Evolutionary conservation across 768 basidiomycete species (phyloP), one percentile per base, ranked within the genome.

Genomic region (Boletellus ananas): DNA sequence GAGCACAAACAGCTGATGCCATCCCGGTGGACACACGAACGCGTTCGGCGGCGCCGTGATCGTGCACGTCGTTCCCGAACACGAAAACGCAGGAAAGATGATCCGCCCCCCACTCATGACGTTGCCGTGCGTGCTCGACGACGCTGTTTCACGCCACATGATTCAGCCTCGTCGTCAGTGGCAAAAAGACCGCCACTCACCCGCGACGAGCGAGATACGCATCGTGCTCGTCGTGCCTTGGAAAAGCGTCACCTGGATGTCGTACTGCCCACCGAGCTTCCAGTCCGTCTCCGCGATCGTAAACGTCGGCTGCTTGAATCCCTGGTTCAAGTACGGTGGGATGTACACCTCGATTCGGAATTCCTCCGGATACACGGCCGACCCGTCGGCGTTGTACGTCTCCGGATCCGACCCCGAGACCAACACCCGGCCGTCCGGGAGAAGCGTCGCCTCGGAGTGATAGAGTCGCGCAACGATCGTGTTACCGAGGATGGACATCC

Each of bases 281-380:
- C 87, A 90, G 60, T 91, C 87, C 11, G 74, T 79, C 49, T 72
- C 63, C 0, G 74, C 56, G 38, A 87, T 73, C 18, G 74, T 80
- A 63, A 82, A 86, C 37, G 67, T 71, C 0, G 87, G 93, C 50
- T 85, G 86, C 5, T 55, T 64, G 53, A 75, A 69, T 10, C 86
- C 86, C 54, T 78, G 68, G 54, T 70, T 81, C 52, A 91, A 77
- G 67, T 95, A 97, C 14, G 88, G 90, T 6, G 95, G 95, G 58
- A 88, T 79, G 70, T 95, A 96, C 23, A 85, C 83, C 64, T 87
- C 77, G 55, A 78, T 78, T 12, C 91, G 79, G 68, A 90, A 85
- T 62, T 94, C 90, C 55, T 93, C 83, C 0, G 84, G 81, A 59
- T 81, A 86, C 33, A 71, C 74, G 47, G 55, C 46, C 10, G 70